Conservation (phyloP, 2,329 filamentous ascomycete genomes). For the Talaromyces sp. region DNA sequence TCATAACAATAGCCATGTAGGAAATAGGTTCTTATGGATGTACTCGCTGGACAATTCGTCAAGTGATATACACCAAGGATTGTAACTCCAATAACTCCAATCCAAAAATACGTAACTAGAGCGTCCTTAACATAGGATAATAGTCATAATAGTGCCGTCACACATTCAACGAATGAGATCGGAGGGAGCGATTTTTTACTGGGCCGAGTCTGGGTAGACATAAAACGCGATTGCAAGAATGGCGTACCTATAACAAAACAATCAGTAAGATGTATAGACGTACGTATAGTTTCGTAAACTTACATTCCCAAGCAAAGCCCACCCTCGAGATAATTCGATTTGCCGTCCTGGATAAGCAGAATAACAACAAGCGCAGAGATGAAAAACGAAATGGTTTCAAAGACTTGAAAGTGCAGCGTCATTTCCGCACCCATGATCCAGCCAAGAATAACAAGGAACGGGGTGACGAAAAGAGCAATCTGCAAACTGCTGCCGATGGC, state of each 20-base stretch:
- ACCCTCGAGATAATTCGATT: constrained; percentile 78
- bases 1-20: too few relatives aligned
- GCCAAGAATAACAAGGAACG: constrained; percentile 72
- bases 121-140: not conserved
- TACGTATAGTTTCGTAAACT: constrained; percentile 18
- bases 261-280: not conserved
- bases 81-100: not conserved
- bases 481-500: constrained; percentile 79
- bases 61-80: constrained; percentile 7
- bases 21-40: too few relatives aligned
- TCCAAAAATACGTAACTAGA: not conserved
- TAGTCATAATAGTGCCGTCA: not conserved
- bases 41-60: constrained; percentile 12
- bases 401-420: constrained; percentile 76
- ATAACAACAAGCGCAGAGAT: constrained; percentile 69
- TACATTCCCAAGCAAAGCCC: constrained; percentile 62
- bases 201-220: constrained; percentile 40
- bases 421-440: constrained; percentile 70
- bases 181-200: not conserved
- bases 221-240: constrained; percentile 46
- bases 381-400: constrained; percentile 73
- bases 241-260: constrained; percentile 27
- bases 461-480: constrained; percentile 76
- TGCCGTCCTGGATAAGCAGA: constrained; percentile 72
- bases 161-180: not conserved